These are phyloP conservation scores for Taphrina communis DNA, from an alignment of 1,139 yeast genomes.

Conservation along the genomic window DNA sequence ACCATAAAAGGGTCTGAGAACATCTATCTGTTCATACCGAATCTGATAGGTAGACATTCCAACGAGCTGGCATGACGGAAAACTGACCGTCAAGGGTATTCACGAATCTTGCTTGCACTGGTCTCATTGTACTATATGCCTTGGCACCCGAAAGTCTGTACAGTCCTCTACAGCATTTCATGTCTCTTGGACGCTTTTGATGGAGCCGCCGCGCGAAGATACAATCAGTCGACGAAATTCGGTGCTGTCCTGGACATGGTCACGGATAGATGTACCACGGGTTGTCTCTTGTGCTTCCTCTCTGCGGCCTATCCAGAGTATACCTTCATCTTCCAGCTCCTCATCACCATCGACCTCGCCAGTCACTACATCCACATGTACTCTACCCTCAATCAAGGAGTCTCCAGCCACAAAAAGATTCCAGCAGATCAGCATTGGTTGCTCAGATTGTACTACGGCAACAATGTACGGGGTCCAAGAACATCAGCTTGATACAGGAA, in stretches of 20 bases:
- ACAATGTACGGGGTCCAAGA: slow-evolving; percentile 54
- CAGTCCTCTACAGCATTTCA: slow-evolving; percentile 78
- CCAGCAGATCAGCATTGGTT: slow-evolving; percentile 72
- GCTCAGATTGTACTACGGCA: slow-evolving; percentile 82
- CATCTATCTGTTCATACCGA: slow-evolving; percentile 82
- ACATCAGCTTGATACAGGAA: not conserved
- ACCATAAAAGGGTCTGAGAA: slow-evolving; percentile 50
- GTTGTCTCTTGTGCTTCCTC: slow-evolving; percentile 83
- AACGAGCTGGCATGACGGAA: no score
- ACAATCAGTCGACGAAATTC: slow-evolving; percentile 79
- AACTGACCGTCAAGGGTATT: slow-evolving; percentile 53
- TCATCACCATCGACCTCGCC: slow-evolving; percentile 86
- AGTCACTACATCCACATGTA: slow-evolving; percentile 99
- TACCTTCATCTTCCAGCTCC: slow-evolving; percentile 76
- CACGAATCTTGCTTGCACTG: slow-evolving; percentile 79
- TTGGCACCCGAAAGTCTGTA: slow-evolving; percentile 71
- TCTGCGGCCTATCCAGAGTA: slow-evolving; percentile 76
- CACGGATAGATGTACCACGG: slow-evolving; percentile 95
- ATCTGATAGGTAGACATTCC: slow-evolving; percentile 67
- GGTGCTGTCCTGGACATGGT: slow-evolving; percentile 99
- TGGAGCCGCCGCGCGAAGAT: slow-evolving; percentile 92
- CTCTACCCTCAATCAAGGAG: slow-evolving; percentile 83
- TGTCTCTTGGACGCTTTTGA: slow-evolving; percentile 95
- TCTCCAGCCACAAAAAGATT: slow-evolving; percentile 82
- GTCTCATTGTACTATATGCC: slow-evolving; percentile 82